Base-by-base conservation (phyloP, 192 early-diverging fungal genomes). In the Coemansia sp. region DNA sequence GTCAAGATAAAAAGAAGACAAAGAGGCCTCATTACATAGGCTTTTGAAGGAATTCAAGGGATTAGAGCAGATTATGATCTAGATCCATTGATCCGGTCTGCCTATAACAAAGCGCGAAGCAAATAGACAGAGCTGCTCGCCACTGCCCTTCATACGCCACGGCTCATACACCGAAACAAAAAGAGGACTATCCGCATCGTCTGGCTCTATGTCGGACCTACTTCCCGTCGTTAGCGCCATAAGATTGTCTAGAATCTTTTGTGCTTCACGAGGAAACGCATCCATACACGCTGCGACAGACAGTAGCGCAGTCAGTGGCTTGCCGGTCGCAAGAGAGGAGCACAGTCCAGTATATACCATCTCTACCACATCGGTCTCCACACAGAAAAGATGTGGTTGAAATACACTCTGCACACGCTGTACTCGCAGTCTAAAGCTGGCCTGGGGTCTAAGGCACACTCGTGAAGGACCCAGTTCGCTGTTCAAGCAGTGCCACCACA, bases 401-500 rank as follows among this genome's bases (percentile, higher is more conserved):
- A 81, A 43, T 5, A 76, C 49, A 12, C 55, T 8, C 43, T 76
- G 56, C 37, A 57, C 51, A 7, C 48, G 19, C 9, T 19, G 32
- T 4, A 81, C 37, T 9, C 43, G 67, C 32, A 72, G 46, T 2
- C 74, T 67, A 46, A 76, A 32, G n/a, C 65, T 17, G 1, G 69
- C 61, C 45, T 41, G 54, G 25, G 73, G 69, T 54, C 48, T 57
- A 22, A 62, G 63, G 32, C 69, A 71, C 1, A 67, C 67, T 16
- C 71, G 67, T 41, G 56, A 61, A 14, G 55, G 43, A n/a, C 40
- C 53, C 13, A 67, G 39, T n/a, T 62, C 63, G 42, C 63, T 48
- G 64, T 20, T 48, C 40, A 81, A 43, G 19, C 79, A 69, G 70
- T 81, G 79, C 64, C 59, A 70, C 79, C 79, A 81, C 65, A 76